These are phyloP conservation scores for Lathyrus tuberosus DNA, from an alignment of 306 rosid genomes.

Conservation along the genomic window DNA sequence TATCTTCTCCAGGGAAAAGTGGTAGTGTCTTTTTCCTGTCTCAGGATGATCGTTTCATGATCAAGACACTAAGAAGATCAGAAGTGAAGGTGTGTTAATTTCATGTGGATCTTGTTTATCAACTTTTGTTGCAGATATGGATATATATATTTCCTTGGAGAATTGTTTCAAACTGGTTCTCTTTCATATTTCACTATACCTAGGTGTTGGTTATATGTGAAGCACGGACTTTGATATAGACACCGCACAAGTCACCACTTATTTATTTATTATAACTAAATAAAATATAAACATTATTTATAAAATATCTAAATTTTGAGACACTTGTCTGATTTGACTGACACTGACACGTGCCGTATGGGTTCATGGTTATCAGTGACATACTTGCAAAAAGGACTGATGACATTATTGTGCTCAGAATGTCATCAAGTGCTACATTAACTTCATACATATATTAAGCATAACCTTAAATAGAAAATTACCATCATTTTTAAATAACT, in stretches of 20 bases:
- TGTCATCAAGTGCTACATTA: conserved; percentile 1
- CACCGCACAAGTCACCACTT: too few species aligned
- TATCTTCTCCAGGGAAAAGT: conserved; percentile 98
- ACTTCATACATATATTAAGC: not conserved
- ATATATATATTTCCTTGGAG: not conserved
- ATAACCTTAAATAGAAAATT: not conserved
- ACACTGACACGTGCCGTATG: too few species aligned
- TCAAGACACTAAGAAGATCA: conserved; percentile 93
- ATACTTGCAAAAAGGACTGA: conserved; percentile 4
- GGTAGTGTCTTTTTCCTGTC: conserved; percentile 97
- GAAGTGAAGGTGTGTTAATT: conserved; percentile 88
- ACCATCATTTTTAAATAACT: not conserved
- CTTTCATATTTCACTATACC: not conserved
- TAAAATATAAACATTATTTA: too few species aligned
- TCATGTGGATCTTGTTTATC: conserved; percentile 33
- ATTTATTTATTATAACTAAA: too few species aligned
- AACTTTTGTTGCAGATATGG: conserved; percentile 12
- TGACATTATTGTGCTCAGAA: conserved; percentile 12
- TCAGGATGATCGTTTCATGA: conserved; percentile 98
- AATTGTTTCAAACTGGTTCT: conserved; percentile 10
- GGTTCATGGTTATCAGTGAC: not conserved
- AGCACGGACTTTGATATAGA: too few species aligned
- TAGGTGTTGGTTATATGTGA: not conserved
- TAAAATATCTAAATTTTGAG: too few species aligned
- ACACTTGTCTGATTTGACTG: too few species aligned